These are phyloP conservation scores for Akanthomyces muscarius DNA, from an alignment of 2,329 filamentous ascomycete species.

Conservation along the genomic window DNA sequence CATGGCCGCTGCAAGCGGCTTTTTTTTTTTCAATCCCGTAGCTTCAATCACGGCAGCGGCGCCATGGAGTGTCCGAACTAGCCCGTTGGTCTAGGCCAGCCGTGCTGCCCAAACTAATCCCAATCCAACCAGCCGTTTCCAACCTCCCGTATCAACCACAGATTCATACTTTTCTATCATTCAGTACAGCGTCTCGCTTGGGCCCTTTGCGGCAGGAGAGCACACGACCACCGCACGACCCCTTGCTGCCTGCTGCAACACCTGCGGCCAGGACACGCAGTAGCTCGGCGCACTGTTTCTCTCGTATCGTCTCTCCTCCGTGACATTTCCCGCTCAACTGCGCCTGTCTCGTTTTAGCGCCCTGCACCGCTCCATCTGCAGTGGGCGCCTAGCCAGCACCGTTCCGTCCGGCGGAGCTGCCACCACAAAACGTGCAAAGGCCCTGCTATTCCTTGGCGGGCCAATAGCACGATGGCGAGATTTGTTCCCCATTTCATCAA, in stretches of 20 bases:
- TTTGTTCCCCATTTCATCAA: neutral
- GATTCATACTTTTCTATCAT: no score
- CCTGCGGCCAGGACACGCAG: neutral
- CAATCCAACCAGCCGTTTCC: no score
- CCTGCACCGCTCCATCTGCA: neutral
- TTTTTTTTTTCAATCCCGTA: no score
- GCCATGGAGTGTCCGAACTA: no score
- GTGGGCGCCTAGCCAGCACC: neutral
- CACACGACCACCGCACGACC: constrained; percentile 10
- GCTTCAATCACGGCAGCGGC: no score
- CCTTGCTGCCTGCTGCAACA: no score
- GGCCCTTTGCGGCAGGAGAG: neutral
- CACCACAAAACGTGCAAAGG: neutral
- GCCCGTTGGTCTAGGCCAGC: no score
- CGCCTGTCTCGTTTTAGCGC: neutral
- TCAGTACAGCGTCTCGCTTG: neutral
- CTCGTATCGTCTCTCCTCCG: neutral
- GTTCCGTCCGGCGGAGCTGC: neutral
- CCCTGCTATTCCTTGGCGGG: neutral
- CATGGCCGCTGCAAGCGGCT: no score
- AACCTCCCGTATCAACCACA: neutral
- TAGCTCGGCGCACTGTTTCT: neutral
- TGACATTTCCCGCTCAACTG: no score
- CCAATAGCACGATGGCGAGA: neutral
- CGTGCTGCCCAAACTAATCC: no score